A percentile compares a stretch with the other conserved stretches of the same genome.
Evolutionary conservation across 495 filamentous ascomycete species (phyloP).

Genomic region (Lophium mytilinum): DNA sequence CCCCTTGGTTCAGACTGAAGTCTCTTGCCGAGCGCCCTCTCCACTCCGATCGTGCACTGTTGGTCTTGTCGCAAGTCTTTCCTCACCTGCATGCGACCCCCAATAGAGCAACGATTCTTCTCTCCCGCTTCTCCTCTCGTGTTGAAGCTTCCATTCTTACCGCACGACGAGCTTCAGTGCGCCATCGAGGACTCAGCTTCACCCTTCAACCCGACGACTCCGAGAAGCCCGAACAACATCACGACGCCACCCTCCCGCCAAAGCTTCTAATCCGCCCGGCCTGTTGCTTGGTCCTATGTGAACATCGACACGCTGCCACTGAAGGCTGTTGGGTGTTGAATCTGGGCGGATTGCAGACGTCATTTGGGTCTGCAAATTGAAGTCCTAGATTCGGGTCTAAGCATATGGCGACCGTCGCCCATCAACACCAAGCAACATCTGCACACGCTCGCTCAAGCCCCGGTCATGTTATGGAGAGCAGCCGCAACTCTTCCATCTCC

Average conservation of each 20-base stretch:
- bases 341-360: conserved; percentile 6
- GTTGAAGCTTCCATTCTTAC: neutral
- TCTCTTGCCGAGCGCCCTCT: too few relatives aligned
- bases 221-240: neutral
- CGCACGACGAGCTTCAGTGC: neutral
- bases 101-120: too few relatives aligned
- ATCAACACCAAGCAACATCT: conserved; percentile 17
- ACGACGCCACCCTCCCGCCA: neutral
- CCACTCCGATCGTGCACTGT: too few relatives aligned
- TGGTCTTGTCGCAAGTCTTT: too few relatives aligned
- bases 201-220: neutral
- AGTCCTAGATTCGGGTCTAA: neutral
- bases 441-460: conserved; percentile 11
- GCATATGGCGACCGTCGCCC: conserved; percentile 23
- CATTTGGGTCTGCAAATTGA: conserved; percentile 3
- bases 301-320: neutral
- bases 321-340: neutral
- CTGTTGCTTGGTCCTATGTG: neutral
- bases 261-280: neutral
- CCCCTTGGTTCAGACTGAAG: too few relatives aligned
- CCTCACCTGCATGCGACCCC: too few relatives aligned
- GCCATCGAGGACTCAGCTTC: neutral
- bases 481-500: conserved; percentile 21
- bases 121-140: too few relatives aligned
- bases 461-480: conserved; percentile 18